Evolutionary conservation across 164 flowering plant genomes (phyloP).

Genomic region (Macadamia integrifolia): DNA sequence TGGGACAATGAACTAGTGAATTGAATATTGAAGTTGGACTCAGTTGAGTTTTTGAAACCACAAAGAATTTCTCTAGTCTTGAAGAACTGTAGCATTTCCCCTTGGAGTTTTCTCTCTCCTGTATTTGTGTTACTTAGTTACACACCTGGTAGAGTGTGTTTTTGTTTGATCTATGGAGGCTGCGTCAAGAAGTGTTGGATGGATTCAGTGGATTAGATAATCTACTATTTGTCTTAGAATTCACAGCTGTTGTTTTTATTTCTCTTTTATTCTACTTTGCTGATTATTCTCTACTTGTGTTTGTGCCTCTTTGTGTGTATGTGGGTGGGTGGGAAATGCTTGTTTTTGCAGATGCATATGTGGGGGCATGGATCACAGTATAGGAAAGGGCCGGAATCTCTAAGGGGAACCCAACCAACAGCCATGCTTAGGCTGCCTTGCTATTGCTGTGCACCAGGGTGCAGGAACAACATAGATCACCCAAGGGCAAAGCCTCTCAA

Average conservation of each 20-base stretch:
- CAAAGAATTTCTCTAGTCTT: too few species aligned
- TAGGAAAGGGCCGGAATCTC: conserved; percentile 79
- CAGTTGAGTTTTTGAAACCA: too few species aligned
- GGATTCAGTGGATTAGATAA: background rate
- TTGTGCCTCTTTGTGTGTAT: background rate
- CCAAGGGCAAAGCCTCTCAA: conserved; percentile 79
- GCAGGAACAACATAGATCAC: conserved; percentile 85
- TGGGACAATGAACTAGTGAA: too few species aligned
- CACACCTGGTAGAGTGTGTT: too few species aligned
- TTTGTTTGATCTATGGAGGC: too few species aligned
- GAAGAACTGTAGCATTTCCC: too few species aligned
- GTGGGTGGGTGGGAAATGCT: background rate
- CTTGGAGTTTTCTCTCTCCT: too few species aligned
- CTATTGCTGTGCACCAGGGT: conserved; percentile 79
- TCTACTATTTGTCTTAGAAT: background rate
- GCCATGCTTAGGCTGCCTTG: conserved; percentile 89
- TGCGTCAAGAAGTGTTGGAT: background rate
- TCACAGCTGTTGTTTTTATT: background rate
- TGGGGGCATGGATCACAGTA: conserved; percentile 97
- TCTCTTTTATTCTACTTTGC: background rate
- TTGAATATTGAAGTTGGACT: too few species aligned
- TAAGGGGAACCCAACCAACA: conserved; percentile 78
- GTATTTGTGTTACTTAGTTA: too few species aligned
- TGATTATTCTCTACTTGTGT: background rate
- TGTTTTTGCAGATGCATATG: conserved; percentile 71